Percentiles rank a stretch among this genome's conserved stretches.
Conservation (phyloP, 1,284 basidiomycete species). For the Cutaneotrichosporon mucoides region DNA sequence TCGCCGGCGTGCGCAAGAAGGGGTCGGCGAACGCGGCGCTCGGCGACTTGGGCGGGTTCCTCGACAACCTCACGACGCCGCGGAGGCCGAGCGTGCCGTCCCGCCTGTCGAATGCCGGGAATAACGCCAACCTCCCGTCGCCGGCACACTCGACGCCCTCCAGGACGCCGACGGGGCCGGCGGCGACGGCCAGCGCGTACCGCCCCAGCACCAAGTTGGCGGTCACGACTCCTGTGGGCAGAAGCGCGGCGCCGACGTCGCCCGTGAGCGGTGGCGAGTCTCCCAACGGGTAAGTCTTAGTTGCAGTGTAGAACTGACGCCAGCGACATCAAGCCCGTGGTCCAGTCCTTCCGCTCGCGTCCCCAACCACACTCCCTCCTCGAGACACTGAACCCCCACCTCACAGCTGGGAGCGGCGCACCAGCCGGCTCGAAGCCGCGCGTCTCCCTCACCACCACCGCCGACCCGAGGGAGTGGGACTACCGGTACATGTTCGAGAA, state of each 20-base stretch:
- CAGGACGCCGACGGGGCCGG: constrained; percentile 10
- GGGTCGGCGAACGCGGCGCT: constrained; percentile 12
- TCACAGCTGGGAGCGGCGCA: constrained; percentile 22
- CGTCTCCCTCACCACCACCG: constrained; percentile 26
- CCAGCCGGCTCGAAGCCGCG: constrained; percentile 23
- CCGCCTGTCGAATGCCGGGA: constrained; percentile 23
- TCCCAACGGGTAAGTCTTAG: constrained; percentile 8
- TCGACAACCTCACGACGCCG: constrained; percentile 41
- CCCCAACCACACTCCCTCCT: constrained; percentile 37
- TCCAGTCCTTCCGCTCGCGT: constrained; percentile 36
- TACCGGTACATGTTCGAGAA: constrained; percentile 92
- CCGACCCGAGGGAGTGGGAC: constrained; percentile 35
- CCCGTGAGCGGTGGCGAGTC: constrained; percentile 35
- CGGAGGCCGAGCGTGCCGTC: constrained; percentile 11
- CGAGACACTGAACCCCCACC: constrained; percentile 48
- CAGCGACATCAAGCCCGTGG: constrained; percentile 21
- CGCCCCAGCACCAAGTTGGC: constrained; percentile 21
- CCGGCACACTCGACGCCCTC: constrained; percentile 21
- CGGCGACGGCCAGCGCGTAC: constrained; percentile 14
- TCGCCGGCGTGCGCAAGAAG: constrained; percentile 30
- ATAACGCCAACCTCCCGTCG: constrained; percentile 24
- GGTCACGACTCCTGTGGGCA: constrained; percentile 24
- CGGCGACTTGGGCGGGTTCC: constrained; percentile 43
- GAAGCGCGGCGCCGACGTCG: constrained; percentile 25
- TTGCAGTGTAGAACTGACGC: not conserved